These are phyloP conservation scores for Hibiscus syriacus DNA, from an alignment of 345 rosid genomes.

Conservation along the genomic window DNA sequence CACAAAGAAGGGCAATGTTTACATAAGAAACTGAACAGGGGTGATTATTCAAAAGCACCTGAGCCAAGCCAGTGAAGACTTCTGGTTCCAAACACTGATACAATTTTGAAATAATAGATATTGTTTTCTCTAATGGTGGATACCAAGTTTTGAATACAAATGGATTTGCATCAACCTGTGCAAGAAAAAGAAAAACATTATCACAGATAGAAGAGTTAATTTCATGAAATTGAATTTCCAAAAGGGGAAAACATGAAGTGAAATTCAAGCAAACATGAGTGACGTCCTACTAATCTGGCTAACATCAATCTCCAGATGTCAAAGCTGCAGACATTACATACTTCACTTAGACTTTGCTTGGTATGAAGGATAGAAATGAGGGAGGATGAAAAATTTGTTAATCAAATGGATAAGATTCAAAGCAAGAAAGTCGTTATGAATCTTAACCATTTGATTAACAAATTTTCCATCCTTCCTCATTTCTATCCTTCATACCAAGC, in stretches of 20 bases:
- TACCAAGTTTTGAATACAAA: conserved; percentile 82
- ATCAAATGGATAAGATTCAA: no score
- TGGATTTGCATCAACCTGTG: conserved; percentile 58
- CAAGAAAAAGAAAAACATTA: neutral
- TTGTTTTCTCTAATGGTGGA: conserved; percentile 88
- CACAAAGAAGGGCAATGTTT: conserved; percentile 4
- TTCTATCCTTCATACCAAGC: no score
- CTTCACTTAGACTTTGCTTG: no score
- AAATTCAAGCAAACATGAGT: neutral
- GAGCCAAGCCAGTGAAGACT: conserved; percentile 94
- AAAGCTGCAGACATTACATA: neutral
- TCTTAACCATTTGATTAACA: no score
- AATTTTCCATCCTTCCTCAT: no score
- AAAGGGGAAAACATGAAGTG: neutral
- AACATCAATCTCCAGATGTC: neutral
- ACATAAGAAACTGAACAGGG: neutral
- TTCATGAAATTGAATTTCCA: neutral
- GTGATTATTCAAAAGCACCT: conserved; percentile 38
- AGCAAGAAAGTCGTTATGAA: no score
- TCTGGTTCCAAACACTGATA: conserved; percentile 78
- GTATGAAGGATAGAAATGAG: no score
- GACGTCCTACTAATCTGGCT: neutral
- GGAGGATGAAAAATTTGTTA: no score
- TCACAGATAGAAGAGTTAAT: neutral
- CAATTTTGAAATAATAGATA: conserved; percentile 85